These are phyloP conservation scores for Pogostemon cablin DNA, from an alignment of 257 asterid species.

Conservation along the genomic window DNA sequence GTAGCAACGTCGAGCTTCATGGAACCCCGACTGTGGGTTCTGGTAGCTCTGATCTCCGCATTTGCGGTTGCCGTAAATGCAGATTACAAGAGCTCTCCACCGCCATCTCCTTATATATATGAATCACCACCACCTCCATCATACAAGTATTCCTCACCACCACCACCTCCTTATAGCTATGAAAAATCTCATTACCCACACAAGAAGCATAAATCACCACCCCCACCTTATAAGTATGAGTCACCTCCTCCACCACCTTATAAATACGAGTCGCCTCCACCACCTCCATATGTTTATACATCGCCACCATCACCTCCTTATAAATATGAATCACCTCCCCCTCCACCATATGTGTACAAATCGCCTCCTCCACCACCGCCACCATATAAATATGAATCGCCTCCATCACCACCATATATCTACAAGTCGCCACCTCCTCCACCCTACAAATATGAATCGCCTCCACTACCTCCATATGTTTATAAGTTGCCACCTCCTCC, in stretches of 20 bases:
- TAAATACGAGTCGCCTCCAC: not conserved
- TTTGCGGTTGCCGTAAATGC: not conserved
- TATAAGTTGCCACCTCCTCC: not conserved
- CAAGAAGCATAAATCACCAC: too few species aligned
- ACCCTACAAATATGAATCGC: not conserved
- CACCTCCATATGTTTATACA: not conserved
- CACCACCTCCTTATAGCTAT: not conserved
- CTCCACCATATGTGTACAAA: not conserved
- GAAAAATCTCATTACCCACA: too few species aligned
- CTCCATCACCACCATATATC: not conserved
- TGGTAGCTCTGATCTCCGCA: not conserved
- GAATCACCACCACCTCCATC: not conserved
- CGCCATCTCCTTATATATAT: not conserved
- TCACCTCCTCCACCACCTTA: not conserved
- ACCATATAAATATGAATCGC: not conserved
- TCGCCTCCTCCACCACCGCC: not conserved
- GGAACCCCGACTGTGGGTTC: constrained; percentile 17
- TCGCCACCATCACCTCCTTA: not conserved
- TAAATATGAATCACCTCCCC: not conserved
- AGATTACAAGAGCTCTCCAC: not conserved
- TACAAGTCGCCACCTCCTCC: not conserved
- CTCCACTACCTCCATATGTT: too few species aligned
- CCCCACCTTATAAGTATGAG: too few species aligned
- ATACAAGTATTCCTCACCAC: not conserved
- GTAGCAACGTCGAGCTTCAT: not conserved